A percentile compares a stretch with the other conserved stretches of the same genome.
Evolutionary conservation across 768 basidiomycete species (phyloP).

Genomic region (Lactarius pseudohatsudake): DNA sequence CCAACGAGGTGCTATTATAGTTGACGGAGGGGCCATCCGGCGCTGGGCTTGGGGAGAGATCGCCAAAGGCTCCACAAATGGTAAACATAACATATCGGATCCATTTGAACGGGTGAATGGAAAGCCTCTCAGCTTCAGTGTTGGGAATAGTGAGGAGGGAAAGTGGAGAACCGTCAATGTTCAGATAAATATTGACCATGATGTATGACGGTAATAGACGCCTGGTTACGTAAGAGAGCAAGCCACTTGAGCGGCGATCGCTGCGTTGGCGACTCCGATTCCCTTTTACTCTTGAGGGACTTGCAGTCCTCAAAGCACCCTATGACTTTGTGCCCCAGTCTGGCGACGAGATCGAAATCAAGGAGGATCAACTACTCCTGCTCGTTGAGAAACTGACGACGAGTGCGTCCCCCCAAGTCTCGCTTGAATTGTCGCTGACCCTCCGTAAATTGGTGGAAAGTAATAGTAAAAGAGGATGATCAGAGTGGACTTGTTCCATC

Average conservation of each 20-base stretch:
- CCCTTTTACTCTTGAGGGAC: constrained; percentile 37
- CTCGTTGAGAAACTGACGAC: constrained; percentile 85
- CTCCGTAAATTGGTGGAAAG: constrained; percentile 86
- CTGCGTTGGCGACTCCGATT: not conserved
- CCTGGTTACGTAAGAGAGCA: not conserved
- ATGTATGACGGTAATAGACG: too few species aligned
- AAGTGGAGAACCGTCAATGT: too few species aligned
- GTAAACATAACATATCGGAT: too few species aligned
- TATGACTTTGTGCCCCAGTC: constrained; percentile 91
- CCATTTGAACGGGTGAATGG: too few species aligned
- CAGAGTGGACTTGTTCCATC: constrained; percentile 79
- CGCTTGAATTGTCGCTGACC: constrained; percentile 13
- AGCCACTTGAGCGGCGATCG: not conserved
- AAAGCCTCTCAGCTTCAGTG: too few species aligned
- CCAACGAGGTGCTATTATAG: too few species aligned
- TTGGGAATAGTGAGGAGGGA: too few species aligned
- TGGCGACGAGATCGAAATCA: constrained; percentile 87
- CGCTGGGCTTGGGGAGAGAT: too few species aligned
- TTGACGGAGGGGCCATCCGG: too few species aligned
- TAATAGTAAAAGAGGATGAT: constrained; percentile 79
- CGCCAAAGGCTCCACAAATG: too few species aligned
- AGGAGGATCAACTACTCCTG: constrained; percentile 84
- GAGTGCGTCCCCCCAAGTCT: constrained; percentile 58
- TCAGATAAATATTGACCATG: too few species aligned
- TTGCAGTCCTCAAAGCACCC: constrained; percentile 88